These are phyloP conservation scores for Tolypocladium pustulatum DNA, from an alignment of 2,329 filamentous ascomycete genomes.

Conservation along the genomic window DNA sequence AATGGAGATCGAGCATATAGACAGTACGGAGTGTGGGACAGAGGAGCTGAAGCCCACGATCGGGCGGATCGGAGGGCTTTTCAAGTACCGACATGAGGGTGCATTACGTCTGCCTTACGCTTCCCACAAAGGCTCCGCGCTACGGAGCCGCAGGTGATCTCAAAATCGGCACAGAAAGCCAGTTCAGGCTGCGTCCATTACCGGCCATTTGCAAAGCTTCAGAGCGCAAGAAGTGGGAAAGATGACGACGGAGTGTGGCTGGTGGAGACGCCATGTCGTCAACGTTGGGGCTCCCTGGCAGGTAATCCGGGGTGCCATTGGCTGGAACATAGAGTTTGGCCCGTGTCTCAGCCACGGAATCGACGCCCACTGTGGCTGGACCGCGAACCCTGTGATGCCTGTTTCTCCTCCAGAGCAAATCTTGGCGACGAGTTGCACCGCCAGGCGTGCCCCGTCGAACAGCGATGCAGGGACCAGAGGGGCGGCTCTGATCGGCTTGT, in stretches of 20 bases:
- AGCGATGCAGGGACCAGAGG: background rate
- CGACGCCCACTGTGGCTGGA: background rate
- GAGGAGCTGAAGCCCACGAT: background rate
- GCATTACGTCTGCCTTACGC: background rate
- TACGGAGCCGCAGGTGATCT: background rate
- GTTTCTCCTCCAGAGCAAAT: background rate
- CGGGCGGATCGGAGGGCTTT: background rate
- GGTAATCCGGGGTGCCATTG: background rate
- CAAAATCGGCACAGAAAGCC: background rate
- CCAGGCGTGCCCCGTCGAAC: background rate
- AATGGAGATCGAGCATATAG: background rate
- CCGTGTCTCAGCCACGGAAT: background rate
- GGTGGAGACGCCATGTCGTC: background rate
- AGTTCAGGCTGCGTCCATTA: background rate
- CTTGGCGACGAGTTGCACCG: background rate
- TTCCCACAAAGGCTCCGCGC: background rate
- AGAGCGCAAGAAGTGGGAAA: background rate
- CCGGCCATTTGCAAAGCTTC: background rate
- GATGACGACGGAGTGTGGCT: background rate
- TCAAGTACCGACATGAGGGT: background rate
- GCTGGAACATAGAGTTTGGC: background rate
- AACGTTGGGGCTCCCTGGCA: background rate
- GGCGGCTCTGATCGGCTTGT: background rate
- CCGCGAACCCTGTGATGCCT: no score
- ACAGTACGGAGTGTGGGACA: background rate